Percentiles rank a stretch among this genome's conserved stretches.
Conservation (phyloP, 2,329 filamentous ascomycete species). For the Fusarium sp. region DNA sequence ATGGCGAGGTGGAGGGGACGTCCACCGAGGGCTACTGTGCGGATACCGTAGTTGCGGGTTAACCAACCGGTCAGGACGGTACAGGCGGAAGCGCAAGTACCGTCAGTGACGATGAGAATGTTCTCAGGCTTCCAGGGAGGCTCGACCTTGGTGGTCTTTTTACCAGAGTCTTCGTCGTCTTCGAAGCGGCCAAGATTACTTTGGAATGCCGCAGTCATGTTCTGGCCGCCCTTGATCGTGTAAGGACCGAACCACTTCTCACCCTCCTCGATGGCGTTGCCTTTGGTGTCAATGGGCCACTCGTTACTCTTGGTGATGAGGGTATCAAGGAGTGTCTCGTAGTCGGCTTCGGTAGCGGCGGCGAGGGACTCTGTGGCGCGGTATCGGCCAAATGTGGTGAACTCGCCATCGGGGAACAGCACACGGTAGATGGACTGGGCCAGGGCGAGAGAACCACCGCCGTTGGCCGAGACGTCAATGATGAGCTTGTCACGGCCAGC, state of each 20-base stretch:
- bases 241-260: slow-evolving; percentile 42
- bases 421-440: slow-evolving; percentile 37
- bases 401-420: slow-evolving; percentile 37
- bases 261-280: slow-evolving; percentile 30
- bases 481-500: slow-evolving; percentile 41
- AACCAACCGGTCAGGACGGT: slow-evolving; percentile 43
- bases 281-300: slow-evolving; percentile 26
- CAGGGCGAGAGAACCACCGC: slow-evolving; percentile 37
- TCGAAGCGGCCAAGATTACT: slow-evolving; percentile 35
- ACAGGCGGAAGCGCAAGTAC: slow-evolving; percentile 41
- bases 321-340: slow-evolving; percentile 20
- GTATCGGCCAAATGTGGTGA: slow-evolving; percentile 33
- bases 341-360: slow-evolving; percentile 32
- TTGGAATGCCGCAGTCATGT: slow-evolving; percentile 39
- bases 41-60: slow-evolving; percentile 49
- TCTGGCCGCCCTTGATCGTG: slow-evolving; percentile 26
- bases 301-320: slow-evolving; percentile 22
- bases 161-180: slow-evolving; percentile 28
- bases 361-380: slow-evolving; percentile 38
- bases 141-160: slow-evolving; percentile 25
- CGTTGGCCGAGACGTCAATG: slow-evolving; percentile 40
- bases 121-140: slow-evolving; percentile 41
- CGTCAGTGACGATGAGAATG: slow-evolving; percentile 41
- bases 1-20: slow-evolving; percentile 65
- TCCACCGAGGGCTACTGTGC: slow-evolving; percentile 68